Conservation (phyloP, 2,329 filamentous ascomycete species). For the Ophiostoma australiae region DNA sequence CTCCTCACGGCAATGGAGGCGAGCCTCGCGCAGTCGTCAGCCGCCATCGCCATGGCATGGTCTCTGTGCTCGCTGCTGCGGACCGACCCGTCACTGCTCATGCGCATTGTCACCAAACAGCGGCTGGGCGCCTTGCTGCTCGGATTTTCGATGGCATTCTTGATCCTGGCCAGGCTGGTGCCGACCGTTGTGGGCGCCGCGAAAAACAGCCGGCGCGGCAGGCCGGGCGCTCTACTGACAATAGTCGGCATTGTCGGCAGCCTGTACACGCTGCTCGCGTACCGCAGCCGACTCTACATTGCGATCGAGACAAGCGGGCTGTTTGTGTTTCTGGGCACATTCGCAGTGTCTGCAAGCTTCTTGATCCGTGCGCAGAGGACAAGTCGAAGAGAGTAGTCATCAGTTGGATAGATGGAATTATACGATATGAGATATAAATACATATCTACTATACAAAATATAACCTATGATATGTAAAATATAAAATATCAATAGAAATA, state of each 20-base stretch:
- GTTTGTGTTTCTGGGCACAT: conserved; percentile 31
- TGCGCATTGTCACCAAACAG: conserved; percentile 20
- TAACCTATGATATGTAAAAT: no score
- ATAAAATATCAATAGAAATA: no score
- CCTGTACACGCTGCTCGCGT: conserved; percentile 31
- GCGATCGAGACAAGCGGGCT: conserved; percentile 38
- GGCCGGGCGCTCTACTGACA: conserved; percentile 28
- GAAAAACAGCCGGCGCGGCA: background rate
- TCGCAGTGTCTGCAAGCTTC: background rate
- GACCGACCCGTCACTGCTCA: conserved; percentile 23
- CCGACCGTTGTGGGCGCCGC: conserved; percentile 24
- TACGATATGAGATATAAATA: background rate
- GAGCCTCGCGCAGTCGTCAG: conserved; percentile 31
- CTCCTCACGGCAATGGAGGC: conserved; percentile 33
- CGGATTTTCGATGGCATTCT: conserved; percentile 24
- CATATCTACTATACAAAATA: no score
- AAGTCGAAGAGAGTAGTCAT: background rate
- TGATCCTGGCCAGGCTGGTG: conserved; percentile 20
- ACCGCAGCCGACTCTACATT: conserved; percentile 39
- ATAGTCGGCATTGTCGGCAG: conserved; percentile 19
- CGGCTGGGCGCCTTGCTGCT: conserved; percentile 14
- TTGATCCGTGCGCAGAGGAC: background rate
- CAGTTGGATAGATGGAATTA: background rate
- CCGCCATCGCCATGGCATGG: conserved; percentile 32
- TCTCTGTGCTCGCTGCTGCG: conserved; percentile 23